These are phyloP conservation scores for Protomyces inouyei DNA, from an alignment of 1,139 yeast genomes.

Conservation along the genomic window DNA sequence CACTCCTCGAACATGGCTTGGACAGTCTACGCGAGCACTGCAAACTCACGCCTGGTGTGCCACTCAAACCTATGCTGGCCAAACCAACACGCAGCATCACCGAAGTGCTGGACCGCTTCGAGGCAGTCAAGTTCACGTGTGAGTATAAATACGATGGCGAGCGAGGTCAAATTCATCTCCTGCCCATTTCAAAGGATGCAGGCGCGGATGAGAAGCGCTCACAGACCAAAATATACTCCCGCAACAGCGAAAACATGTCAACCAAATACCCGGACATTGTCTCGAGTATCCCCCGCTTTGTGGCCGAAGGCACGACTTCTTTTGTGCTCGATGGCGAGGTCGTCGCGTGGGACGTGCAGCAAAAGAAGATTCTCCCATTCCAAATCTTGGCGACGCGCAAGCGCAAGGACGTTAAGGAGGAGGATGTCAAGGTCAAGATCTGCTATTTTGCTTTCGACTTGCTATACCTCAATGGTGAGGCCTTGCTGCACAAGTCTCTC, in stretches of 20 bases:
- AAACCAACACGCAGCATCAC: slow-evolving; percentile 91
- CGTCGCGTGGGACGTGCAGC: slow-evolving; percentile 91
- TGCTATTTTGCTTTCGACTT: slow-evolving; percentile 91
- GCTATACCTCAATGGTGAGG: slow-evolving; percentile 61
- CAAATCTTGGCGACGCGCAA: slow-evolving; percentile 90
- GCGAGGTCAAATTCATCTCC: slow-evolving; percentile 85
- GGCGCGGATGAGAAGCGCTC: slow-evolving; percentile 43
- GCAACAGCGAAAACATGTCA: slow-evolving; percentile 97
- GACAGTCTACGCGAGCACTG: slow-evolving; percentile 61
- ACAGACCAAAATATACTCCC: slow-evolving; percentile 67
- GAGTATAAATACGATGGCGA: slow-evolving; percentile 98
- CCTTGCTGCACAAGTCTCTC: slow-evolving; percentile 64
- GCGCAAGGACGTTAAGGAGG: slow-evolving; percentile 83
- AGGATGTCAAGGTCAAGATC: slow-evolving; percentile 81
- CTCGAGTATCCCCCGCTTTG: slow-evolving; percentile 59
- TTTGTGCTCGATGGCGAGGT: slow-evolving; percentile 94
- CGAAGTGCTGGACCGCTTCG: slow-evolving; percentile 80
- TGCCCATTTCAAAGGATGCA: slow-evolving; percentile 42
- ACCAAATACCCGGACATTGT: slow-evolving; percentile 89
- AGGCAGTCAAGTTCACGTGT: slow-evolving; percentile 69
- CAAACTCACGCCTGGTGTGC: slow-evolving; percentile 82
- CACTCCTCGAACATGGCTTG: slow-evolving; percentile 65
- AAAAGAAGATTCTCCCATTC: slow-evolving; percentile 77
- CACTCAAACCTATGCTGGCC: slow-evolving; percentile 96
- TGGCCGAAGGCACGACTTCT: slow-evolving; percentile 44